Conservation (phyloP, 495 filamentous ascomycete genomes). For the Penicillium silybi region DNA sequence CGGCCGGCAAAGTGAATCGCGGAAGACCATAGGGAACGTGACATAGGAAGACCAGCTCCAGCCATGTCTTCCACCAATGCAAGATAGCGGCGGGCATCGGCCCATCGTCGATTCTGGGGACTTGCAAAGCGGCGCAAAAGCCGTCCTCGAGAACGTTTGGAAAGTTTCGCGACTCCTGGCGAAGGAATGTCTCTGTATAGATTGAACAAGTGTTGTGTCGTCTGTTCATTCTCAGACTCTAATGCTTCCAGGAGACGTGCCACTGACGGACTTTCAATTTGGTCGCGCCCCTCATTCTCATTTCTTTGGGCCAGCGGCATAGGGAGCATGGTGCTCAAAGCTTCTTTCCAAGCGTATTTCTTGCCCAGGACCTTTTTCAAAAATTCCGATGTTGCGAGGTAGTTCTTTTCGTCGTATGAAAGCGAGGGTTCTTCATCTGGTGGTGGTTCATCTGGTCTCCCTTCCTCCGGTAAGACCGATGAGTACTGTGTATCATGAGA, state of each 20-base stretch:
- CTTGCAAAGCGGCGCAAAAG: constrained; percentile 67
- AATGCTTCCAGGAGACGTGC: constrained; percentile 40
- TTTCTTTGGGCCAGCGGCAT: not conserved
- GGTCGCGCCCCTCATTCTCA: constrained; percentile 7
- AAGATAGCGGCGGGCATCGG: constrained; percentile 67
- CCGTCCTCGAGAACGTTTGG: constrained; percentile 51
- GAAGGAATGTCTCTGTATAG: constrained; percentile 58
- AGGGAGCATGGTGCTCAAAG: constrained; percentile 13
- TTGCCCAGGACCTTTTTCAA: constrained; percentile 14
- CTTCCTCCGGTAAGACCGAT: not conserved
- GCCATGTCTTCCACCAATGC: constrained; percentile 81
- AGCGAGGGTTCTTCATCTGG: not conserved
- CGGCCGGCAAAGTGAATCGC: constrained; percentile 75
- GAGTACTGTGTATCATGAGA: not conserved
- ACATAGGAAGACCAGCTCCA: constrained; percentile 58
- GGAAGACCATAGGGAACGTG: constrained; percentile 68
- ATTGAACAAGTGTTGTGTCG: constrained; percentile 54
- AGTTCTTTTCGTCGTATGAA: constrained; percentile 14
- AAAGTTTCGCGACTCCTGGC: constrained; percentile 65
- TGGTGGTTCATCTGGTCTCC: not conserved
- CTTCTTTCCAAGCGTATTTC: constrained; percentile 13
- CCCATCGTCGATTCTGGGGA: constrained; percentile 35
- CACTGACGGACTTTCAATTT: constrained; percentile 32
- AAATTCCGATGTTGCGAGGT: constrained; percentile 10
- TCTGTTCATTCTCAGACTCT: constrained; percentile 30